Evolutionary conservation across 192 early-diverging fungal genomes (phyloP).

Genomic region (Coemansia sp.): DNA sequence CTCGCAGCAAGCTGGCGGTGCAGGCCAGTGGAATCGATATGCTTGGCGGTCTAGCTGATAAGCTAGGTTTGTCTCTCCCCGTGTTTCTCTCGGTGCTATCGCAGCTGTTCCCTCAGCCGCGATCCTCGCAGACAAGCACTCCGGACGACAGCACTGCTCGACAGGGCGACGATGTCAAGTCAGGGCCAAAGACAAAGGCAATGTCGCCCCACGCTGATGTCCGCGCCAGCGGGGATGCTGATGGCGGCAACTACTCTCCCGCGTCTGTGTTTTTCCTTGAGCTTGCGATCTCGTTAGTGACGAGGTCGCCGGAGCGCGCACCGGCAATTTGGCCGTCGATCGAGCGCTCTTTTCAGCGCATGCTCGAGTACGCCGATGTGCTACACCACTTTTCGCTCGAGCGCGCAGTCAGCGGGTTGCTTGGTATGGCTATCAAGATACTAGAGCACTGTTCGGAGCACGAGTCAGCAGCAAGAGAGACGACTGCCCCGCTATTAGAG

Average conservation of each 20-base stretch:
- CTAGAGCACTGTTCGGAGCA: conserved; percentile 18
- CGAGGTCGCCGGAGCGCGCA: conserved; percentile 25
- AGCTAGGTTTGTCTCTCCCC: conserved; percentile 14
- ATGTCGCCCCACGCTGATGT: neutral
- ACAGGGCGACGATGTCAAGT: conserved; percentile 12
- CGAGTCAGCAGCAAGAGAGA: conserved; percentile 17
- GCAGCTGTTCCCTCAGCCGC: conserved; percentile 38
- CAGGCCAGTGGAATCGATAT: conserved; percentile 26
- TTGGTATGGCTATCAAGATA: conserved; percentile 71
- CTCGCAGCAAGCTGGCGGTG: conserved; percentile 32
- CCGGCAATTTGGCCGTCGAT: conserved; percentile 64
- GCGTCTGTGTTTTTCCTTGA: conserved; percentile 53
- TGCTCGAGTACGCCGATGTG: conserved; percentile 68
- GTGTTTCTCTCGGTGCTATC: conserved; percentile 32
- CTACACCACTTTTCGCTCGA: conserved; percentile 74
- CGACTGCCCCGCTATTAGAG: conserved; percentile 14
- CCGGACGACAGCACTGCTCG: conserved; percentile 26
- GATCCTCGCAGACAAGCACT: conserved; percentile 30
- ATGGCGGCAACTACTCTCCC: conserved; percentile 23
- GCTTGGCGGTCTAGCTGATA: conserved; percentile 17
- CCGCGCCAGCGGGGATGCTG: neutral
- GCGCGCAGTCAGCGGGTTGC: conserved; percentile 74
- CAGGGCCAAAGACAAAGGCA: neutral
- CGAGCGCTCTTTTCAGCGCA: conserved; percentile 70
- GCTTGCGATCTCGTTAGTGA: conserved; percentile 35